Percentiles rank a stretch among this genome's conserved stretches.
Evolutionary conservation across 2,329 filamentous ascomycete genomes (phyloP).

Genomic region (Gyromitra esculenta): DNA sequence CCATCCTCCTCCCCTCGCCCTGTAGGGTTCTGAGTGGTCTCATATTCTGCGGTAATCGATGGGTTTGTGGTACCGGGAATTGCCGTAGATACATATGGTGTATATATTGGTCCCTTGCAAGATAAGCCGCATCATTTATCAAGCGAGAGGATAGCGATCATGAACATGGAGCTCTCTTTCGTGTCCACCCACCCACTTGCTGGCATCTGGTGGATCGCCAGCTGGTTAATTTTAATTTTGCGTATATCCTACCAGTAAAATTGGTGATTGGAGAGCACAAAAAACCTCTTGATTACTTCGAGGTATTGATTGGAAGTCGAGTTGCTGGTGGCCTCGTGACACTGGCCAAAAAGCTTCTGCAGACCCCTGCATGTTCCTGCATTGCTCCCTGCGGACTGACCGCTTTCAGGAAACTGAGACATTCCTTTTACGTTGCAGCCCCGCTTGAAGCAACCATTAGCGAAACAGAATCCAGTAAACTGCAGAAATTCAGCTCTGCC

Average conservation of each 20-base stretch:
- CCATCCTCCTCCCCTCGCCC: constrained; percentile 20
- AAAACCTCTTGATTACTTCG: constrained; percentile 12
- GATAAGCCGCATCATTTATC: constrained; percentile 50
- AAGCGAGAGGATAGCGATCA: constrained; percentile 43
- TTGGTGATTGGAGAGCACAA: constrained; percentile 21
- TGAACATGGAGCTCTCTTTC: constrained; percentile 37
- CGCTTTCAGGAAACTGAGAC: constrained; percentile 53
- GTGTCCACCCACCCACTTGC: constrained; percentile 30
- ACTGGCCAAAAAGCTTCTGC: constrained; percentile 46
- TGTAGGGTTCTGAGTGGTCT: constrained; percentile 38
- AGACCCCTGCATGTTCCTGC: constrained; percentile 54
- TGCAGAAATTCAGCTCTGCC: constrained; percentile 44
- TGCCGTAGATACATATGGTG: constrained; percentile 20
- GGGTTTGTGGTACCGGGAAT: constrained; percentile 23
- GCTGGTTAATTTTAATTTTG: constrained; percentile 26
- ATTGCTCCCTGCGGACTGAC: constrained; percentile 52
- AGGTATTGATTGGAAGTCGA: constrained; percentile 43
- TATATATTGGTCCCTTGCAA: constrained; percentile 32
- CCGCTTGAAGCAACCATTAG: constrained; percentile 52
- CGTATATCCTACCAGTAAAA: constrained; percentile 24
- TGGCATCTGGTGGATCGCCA: constrained; percentile 32
- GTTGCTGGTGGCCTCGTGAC: constrained; percentile 50
- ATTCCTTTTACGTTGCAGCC: constrained; percentile 35
- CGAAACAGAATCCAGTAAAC: constrained; percentile 43
- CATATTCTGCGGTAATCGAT: constrained; percentile 26